Evolutionary conservation across 2,329 filamentous ascomycete species (phyloP), one percentile per base, ranked within the genome.

Genomic region (Talaromyces sp.): DNA sequence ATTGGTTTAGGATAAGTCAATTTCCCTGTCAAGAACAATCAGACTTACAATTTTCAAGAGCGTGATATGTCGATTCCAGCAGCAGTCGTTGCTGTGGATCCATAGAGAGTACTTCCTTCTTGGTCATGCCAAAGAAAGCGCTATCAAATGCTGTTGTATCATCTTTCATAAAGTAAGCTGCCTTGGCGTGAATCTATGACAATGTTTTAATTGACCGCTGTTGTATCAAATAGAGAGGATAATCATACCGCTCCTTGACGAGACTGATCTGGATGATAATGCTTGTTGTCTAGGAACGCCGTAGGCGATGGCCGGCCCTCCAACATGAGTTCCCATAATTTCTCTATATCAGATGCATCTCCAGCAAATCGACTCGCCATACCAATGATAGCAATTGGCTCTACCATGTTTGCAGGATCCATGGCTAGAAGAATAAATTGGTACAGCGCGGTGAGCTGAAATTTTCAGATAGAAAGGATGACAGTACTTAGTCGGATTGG

Each of bases 11-110:
- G 35, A 9, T n/a, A n/a, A n/a, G n/a, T n/a, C n/a, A n/a, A n/a
- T n/a, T n/a, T n/a, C 8, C 35, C 6, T 37, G 6, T 37, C 35
- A 37, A 9, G 35, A 37, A 8, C 35, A 37, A 37, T 6, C 8
- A 5, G 2, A 37, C 35, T 37, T 11, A 37, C 35, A 37, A 11
- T 37, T 37, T 11, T 37, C 35, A 37, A 37, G 35, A 11, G 35
- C 35, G 12, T 37, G 35, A 56, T 61, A 61, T n/a, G 42, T 37
- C 11, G 14, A 25, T 44, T 61, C 59, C 18, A 61, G 9, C 9
- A 77, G 59, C 76, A 80, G 3, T 75, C 77, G 0, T 31, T 61
- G 59, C 44, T 61, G 59, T 21, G 59, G 59, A 52, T 61, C 59
- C 18, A 61, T 58, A 5, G 56, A 39, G 7, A 25, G n/a, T 5